Evolutionary conservation across 1,139 yeast genomes (phyloP).

Genomic region (Magnusiomyces sp.): DNA sequence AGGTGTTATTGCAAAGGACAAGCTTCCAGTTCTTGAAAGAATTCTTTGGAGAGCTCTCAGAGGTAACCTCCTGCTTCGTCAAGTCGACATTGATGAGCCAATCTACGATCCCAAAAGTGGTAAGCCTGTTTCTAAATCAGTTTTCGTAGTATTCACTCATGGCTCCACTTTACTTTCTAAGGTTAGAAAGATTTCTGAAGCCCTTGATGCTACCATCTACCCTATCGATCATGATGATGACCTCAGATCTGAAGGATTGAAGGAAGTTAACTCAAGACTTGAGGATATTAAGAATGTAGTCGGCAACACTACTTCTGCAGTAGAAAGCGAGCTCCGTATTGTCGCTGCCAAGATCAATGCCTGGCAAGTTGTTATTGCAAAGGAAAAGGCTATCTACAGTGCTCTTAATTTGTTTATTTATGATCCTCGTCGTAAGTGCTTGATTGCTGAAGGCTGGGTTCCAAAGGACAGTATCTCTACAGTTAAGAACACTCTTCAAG

Average conservation of each 20-base stretch:
- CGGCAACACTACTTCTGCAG: conserved; percentile 59
- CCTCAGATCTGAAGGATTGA: conserved; percentile 49
- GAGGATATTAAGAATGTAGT: conserved; percentile 61
- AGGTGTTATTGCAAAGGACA: conserved; percentile 74
- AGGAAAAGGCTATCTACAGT: conserved; percentile 70
- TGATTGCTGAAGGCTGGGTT: conserved; percentile 98
- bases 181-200: conserved; percentile 68
- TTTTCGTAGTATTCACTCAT: conserved; percentile 81
- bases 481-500: conserved; percentile 45
- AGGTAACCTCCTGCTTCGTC: conserved; percentile 75
- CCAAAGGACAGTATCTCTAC: conserved; percentile 49
- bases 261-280: conserved; percentile 50
- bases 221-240: conserved; percentile 52
- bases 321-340: conserved; percentile 67
- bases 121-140: conserved; percentile 50
- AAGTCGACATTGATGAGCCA: conserved; percentile 58
- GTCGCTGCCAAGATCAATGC: conserved; percentile 65
- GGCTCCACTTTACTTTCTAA: conserved; percentile 65
- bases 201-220: conserved; percentile 74
- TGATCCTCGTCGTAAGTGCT: conserved; percentile 75
- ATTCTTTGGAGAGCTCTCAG: conserved; percentile 89
- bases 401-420: conserved; percentile 76
- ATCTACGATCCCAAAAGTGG: conserved; percentile 44
- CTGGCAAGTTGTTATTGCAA: conserved; percentile 59
- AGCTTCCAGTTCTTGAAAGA: conserved; percentile 65